Evolutionary conservation across 495 filamentous ascomycete genomes (phyloP), one percentile per base, ranked within the genome.

Genomic region (Antarctomyces pellizariae): DNA sequence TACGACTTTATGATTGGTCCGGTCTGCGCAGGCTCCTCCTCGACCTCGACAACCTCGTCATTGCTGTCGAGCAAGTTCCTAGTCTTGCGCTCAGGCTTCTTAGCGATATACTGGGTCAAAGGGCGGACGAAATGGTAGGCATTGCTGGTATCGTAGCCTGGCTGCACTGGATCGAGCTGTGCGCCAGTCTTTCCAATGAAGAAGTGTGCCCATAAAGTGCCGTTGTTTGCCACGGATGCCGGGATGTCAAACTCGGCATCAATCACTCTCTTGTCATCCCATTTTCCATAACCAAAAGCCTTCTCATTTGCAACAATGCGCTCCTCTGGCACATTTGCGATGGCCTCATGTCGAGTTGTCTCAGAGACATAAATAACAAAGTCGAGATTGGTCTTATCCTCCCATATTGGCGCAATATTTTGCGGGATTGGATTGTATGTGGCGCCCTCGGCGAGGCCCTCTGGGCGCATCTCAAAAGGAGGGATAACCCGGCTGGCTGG

Each of bases 181-280:
- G 61, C 54, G 8, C 82, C 84, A 4, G 70, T 56, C 23, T 84
- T 59, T 6, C 63, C 75, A 33, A 97, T 54, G 38, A 78, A 91
- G 40, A 92, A 84, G 46, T 97, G 86, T 4, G 73, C 82, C 66
- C 75, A 97, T 7, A 95, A 56, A 1, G 86, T 92, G 18, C 78
- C 83, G 44, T 95, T 95, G 30, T 79, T 63, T 48, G 93, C 80
- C 2, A 89, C 83, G 15, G 64, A 51, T 34, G 60, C 59, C 2
- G 86, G 84, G 5, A 95, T 64, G 16, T 57, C 46, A 41, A 95
- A 76, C 20, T 54, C 64, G n/a, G 74, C 75, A 25, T 80, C 68
- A 21, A 78, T 64, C 28, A 70, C 62, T 13, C 89, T 64, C 33
- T 57, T 71, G 34, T 97, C 86, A 22, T 62, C 68, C 39, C 60